Evolutionary conservation across 2,329 filamentous ascomycete species (phyloP).

Genomic region (Trichoderma semiorbis): DNA sequence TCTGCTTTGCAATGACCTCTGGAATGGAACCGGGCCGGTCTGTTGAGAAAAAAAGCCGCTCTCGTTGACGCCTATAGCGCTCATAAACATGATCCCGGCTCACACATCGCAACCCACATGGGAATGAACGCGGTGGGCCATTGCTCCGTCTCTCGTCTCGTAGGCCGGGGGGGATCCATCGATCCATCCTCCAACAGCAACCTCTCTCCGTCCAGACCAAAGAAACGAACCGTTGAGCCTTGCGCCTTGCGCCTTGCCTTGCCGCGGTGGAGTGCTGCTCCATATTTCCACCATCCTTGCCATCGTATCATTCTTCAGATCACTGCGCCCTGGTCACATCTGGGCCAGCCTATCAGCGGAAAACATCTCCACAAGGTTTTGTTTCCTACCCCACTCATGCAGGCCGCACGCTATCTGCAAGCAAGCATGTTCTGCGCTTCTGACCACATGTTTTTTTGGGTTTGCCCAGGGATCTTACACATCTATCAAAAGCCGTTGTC

Average conservation of each 20-base stretch:
- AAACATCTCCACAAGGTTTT: not conserved
- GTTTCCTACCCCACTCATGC: constrained; percentile 1
- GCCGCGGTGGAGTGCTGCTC: constrained; percentile 7
- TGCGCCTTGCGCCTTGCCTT: not conserved
- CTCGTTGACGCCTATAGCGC: not conserved
- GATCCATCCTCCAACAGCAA: not conserved
- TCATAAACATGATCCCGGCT: not conserved
- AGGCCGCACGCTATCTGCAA: constrained; percentile 18
- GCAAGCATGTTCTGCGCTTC: constrained; percentile 19
- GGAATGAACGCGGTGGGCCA: not conserved
- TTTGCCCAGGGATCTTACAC: constrained; percentile 3
- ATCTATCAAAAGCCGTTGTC: not conserved
- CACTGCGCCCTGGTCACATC: not conserved
- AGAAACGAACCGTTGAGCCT: constrained; percentile 4
- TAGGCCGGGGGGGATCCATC: not conserved
- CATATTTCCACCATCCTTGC: constrained; percentile 11
- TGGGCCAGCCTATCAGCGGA: constrained; percentile 13
- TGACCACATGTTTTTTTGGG: constrained; percentile 7
- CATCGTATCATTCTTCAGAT: constrained; percentile 6
- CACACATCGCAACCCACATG: not conserved
- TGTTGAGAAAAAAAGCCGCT: not conserved
- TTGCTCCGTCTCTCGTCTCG: not conserved
- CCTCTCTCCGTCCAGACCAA: not conserved
- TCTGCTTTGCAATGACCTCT: too few species aligned
- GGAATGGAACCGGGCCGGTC: not conserved